Percentiles rank a stretch among this genome's conserved stretches.
phyloP scores from a whole-genome alignment of 179 eudicot species.

The Nepenthes alata region DNA sequence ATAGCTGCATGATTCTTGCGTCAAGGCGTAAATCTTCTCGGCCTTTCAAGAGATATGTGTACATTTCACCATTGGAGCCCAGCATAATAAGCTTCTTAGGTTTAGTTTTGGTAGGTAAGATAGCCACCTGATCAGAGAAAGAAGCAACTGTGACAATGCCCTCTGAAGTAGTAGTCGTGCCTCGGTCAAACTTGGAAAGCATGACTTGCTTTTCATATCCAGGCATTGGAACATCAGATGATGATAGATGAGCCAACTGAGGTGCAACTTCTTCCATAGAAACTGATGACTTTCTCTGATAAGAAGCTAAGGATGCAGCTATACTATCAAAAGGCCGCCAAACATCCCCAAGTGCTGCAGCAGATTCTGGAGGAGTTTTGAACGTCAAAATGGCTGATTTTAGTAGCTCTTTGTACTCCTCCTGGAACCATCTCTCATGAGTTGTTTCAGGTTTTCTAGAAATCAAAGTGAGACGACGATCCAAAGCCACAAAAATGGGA shows the following conservation, averaged over 20 bases:
- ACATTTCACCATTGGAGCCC: slow-evolving; percentile 94
- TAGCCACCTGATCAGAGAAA: slow-evolving; percentile 62
- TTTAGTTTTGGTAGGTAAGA: slow-evolving; percentile 92
- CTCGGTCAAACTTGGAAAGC: slow-evolving; percentile 48
- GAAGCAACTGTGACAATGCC: slow-evolving; percentile 88
- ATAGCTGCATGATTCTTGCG: slow-evolving; percentile 98
- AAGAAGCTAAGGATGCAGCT: slow-evolving; percentile 79
- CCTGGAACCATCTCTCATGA: slow-evolving; percentile 93
- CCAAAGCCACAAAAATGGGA: slow-evolving; percentile 88
- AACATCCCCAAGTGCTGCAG: slow-evolving; percentile 74
- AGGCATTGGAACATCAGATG: slow-evolving; percentile 99
- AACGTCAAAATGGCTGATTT: slow-evolving; percentile 63
- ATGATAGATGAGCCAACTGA: slow-evolving; percentile 62
- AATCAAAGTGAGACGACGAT: slow-evolving; percentile 86
- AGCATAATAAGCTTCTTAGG: slow-evolving; percentile 86
- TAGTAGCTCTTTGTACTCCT: slow-evolving; percentile 66
- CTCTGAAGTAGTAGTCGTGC: slow-evolving; percentile 27
- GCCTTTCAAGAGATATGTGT: slow-evolving; percentile 92
- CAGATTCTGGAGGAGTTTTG: slow-evolving; percentile 71
- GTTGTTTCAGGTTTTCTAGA: slow-evolving; percentile 85
- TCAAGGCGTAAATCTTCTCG: slow-evolving; percentile 99
- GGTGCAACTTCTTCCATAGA: slow-evolving; percentile 89
- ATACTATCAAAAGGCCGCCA: slow-evolving; percentile 93
- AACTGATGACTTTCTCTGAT: slow-evolving; percentile 83
- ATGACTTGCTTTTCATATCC: slow-evolving; percentile 84